Conservation (phyloP, 1,284 basidiomycete species). For the Malassezia furfur region DNA sequence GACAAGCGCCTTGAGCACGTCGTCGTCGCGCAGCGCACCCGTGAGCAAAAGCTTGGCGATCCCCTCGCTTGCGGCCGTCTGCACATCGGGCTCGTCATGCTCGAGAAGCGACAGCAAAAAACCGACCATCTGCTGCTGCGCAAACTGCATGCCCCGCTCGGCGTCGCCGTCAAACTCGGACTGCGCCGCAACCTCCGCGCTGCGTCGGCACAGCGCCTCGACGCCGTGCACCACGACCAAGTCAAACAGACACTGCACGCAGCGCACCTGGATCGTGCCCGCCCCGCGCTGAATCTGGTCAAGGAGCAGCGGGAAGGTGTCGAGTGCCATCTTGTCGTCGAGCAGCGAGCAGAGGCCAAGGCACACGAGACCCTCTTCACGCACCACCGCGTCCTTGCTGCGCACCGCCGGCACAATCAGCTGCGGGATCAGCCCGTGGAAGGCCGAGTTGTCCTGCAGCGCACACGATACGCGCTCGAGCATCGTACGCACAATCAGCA, state of each 20-base stretch:
- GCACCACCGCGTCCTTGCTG: conserved; percentile 69
- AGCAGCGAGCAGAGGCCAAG: conserved; percentile 86
- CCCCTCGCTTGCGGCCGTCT: conserved; percentile 71
- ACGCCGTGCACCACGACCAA: conserved; percentile 79
- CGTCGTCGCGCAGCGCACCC: conserved; percentile 52
- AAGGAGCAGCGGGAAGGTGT: conserved; percentile 82
- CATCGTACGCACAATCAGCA: conserved; percentile 70
- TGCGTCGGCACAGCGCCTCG: conserved; percentile 57
- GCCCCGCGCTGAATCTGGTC: conserved; percentile 71
- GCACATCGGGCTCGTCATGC: conserved; percentile 58
- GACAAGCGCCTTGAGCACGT: conserved; percentile 64
- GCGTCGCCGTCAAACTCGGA: conserved; percentile 16
- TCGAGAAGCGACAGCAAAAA: conserved; percentile 53
- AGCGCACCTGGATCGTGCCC: conserved; percentile 66
- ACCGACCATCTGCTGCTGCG: conserved; percentile 32
- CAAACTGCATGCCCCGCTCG: conserved; percentile 20
- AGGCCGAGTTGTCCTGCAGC: conserved; percentile 88
- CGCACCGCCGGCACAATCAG: conserved; percentile 82
- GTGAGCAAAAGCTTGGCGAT: conserved; percentile 81
- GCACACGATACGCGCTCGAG: conserved; percentile 61
- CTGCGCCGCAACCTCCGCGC: conserved; percentile 23
- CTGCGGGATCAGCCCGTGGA: conserved; percentile 80
- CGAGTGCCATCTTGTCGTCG: conserved; percentile 75
- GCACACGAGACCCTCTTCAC: conserved; percentile 75
- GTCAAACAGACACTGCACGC: conserved; percentile 81